Base-by-base conservation (phyloP, 139 green algal species). In the Micromonas commoda region DNA sequence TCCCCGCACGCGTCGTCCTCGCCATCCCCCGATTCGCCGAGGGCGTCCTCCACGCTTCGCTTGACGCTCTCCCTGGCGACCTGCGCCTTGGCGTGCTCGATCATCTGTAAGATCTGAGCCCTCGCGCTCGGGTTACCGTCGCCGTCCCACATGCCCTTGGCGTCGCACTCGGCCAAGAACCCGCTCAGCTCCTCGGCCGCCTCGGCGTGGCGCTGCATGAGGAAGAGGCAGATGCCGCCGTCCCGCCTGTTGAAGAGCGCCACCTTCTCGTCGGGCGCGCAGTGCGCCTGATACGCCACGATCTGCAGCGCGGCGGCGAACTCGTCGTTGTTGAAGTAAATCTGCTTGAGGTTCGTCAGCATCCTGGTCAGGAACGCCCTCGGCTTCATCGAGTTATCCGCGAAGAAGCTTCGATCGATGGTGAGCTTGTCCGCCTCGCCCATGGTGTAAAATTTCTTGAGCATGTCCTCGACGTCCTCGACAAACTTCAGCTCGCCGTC, bases 401-500 rank as follows among this genome's bases (percentile, higher is more conserved):
- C 16, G 26, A 77, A 35, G 16, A 77, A 77, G 13, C 37, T 66
- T 38, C 71, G 2, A 45, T 77, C 71, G 71, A 77, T 77, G 0
- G n/a, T 64, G 6, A 77, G n/a, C 38, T 64, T 33, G n/a, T 65
- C n/a, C 20, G 28, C 35, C 28, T 77, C 38, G 13, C 2, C 70
- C 35, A 77, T 29, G n/a, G 2, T 38, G 2, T 64, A 77, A 24
- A 38, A 35, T 4, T 19, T 65, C 3, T 29, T 28, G 0, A 77
- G 5, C 37, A 77, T 65, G 2, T 77, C 52, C 51, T 77, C 71
- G 51, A 35, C 71, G 26, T 77, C 71, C 35, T 77, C 71, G 1
- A 77, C 38, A 38, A 77, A 77, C 71, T 66, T n/a, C 26, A 66
- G 19, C 33, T 77, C 71, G 26, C 71, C 71, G 2, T 66, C 26